Evolutionary conservation across 2,329 filamentous ascomycete species (phyloP), one percentile per base, ranked within the genome.

Genomic region (Stachybotrys echinatus): DNA sequence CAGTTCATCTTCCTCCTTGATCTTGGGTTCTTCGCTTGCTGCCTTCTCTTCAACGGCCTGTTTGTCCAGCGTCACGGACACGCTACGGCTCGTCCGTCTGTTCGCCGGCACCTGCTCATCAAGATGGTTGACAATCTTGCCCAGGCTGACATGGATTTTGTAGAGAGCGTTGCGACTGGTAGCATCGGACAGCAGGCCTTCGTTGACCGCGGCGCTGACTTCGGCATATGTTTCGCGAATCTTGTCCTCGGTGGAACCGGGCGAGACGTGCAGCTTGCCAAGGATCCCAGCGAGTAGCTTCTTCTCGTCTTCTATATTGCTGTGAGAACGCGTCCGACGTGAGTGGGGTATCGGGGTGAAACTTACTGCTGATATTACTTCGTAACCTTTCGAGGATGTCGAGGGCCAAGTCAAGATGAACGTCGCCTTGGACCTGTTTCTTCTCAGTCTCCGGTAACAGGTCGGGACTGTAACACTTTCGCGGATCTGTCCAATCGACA

Each of bases 401-500:
- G 50, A 78, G 78, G 1, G 90, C 89, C 54, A 97, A 79, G 12
- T 87, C 79, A 2, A 95, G 75, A 62, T 96, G 92, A 3, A 92
- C 84, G 64, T 91, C 86, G 8, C 87, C 87, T 54, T 88, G 86
- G 17, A 88, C 79, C 47, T 73, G 75, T 71, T 79, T 85, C 67
- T 81, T 85, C 48, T 80, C 76, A 1, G 74, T 74, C 45, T 87
- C 81, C 51, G 73, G 70, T 2, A 76, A 61, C 1, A 70, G 58
- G 5, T 69, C 73, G 55, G 72, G 77, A 50, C 66, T 78, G 69
- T 71, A 88, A 71, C 73, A 89, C 66, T 95, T 92, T 46, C 92
- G 78, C 37, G 92, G 91, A 65, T 97, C 92, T 0, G 92, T 97
- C 94, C 92, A 97, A 65, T 97, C 92, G 1, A 92, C 83, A 7